A percentile compares a stretch with the other conserved stretches of the same genome.
Conservation (phyloP, 306 rosid species). For the Dicorynia guianensis region DNA sequence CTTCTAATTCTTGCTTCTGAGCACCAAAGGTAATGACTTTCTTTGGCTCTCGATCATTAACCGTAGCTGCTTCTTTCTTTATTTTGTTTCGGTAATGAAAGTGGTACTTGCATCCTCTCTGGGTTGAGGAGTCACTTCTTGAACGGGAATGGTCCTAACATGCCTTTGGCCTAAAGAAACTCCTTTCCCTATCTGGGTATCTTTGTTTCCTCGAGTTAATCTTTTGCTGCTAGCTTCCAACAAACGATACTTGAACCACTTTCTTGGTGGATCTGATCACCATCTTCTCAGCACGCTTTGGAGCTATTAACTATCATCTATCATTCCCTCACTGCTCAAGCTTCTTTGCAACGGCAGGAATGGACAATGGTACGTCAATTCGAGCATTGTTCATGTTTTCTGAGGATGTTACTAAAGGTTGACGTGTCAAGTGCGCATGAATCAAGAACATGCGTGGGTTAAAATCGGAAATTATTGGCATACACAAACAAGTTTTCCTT, state of each 20-base stretch:
- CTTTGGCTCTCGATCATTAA: background rate
- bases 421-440: constrained; percentile 40
- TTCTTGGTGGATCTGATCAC: constrained; percentile 51
- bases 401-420: background rate
- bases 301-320: constrained; percentile 45
- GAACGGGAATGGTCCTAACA: constrained; percentile 41
- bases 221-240: constrained; percentile 35
- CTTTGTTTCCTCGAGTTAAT: constrained; percentile 24
- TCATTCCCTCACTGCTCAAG: background rate
- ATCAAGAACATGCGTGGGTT: constrained; percentile 37
- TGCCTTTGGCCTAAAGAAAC: background rate
- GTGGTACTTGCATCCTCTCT: constrained; percentile 12
- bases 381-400: background rate
- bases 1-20: background rate
- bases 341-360: constrained; percentile 4
- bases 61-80: background rate
- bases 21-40: background rate
- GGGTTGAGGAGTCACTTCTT: constrained; percentile 38
- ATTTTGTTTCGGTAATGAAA: constrained; percentile 21
- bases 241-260: constrained; percentile 49
- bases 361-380: background rate
- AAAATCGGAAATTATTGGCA: too few relatives aligned
- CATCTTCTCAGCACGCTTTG: constrained; percentile 48
- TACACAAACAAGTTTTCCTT: too few relatives aligned
- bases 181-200: constrained; percentile 5